These are phyloP conservation scores for Tubosaeta sp. DNA, from an alignment of 768 basidiomycete species.

Conservation along the genomic window DNA sequence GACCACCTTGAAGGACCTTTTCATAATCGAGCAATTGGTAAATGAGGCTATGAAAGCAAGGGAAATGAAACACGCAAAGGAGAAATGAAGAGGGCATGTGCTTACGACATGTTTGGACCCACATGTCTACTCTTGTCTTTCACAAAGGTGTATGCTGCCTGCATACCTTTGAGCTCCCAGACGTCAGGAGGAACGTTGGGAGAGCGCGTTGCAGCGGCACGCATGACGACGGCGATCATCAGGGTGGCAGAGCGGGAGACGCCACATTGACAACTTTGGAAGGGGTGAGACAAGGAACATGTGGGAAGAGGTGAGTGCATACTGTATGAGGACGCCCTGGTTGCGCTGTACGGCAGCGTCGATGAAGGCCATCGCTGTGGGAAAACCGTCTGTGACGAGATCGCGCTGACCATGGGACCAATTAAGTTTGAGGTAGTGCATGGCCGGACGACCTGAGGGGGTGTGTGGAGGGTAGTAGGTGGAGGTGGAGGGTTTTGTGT, in stretches of 20 bases:
- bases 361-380: slow-evolving; percentile 74
- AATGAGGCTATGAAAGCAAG: slow-evolving; percentile 58
- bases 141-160: slow-evolving; percentile 84
- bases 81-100: slow-evolving; percentile 28
- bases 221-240: slow-evolving; percentile 90
- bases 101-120: slow-evolving; percentile 94
- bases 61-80: slow-evolving; percentile 20
- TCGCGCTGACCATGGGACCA: slow-evolving; percentile 97
- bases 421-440: slow-evolving; percentile 84
- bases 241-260: slow-evolving; percentile 89
- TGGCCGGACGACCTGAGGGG: slow-evolving; percentile 64
- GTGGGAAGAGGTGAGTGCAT: slow-evolving; percentile 33
- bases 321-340: slow-evolving; percentile 85
- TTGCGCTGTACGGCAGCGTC: slow-evolving; percentile 72
- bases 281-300: slow-evolving; percentile 12
- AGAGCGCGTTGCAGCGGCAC: slow-evolving; percentile 71
- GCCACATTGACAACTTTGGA: slow-evolving; percentile 84
- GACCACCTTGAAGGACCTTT: slow-evolving; percentile 56
- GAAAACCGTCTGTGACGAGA: slow-evolving; percentile 75
- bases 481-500: slow-evolving; percentile 34
- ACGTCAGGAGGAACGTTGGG: slow-evolving; percentile 68
- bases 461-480: slow-evolving; percentile 67
- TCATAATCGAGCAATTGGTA: slow-evolving; percentile 93
- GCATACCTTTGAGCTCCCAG: slow-evolving; percentile 81
- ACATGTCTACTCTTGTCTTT: slow-evolving; percentile 85